Conservation (phyloP, 202 grass and related monocot genomes). For the Schoenoplectus triqueter region DNA sequence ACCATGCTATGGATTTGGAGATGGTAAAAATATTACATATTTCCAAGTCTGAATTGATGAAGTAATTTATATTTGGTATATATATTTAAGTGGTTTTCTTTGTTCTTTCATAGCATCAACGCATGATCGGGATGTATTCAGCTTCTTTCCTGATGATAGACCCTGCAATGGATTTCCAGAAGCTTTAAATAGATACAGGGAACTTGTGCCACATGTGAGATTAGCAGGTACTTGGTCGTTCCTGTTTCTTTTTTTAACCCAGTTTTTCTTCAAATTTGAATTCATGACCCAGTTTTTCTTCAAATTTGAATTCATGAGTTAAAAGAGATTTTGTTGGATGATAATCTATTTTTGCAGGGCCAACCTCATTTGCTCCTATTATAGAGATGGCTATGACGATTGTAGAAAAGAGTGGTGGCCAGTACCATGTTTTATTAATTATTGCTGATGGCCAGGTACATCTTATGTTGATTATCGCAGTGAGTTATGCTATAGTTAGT, state of each 20-base stretch:
- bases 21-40: slow-evolving; percentile 58
- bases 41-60: slow-evolving; percentile 20
- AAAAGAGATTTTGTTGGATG: not conserved
- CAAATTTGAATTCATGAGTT: not conserved
- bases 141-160: slow-evolving; percentile 78
- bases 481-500: no score
- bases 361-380: slow-evolving; percentile 96
- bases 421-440: slow-evolving; percentile 95
- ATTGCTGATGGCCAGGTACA: slow-evolving; percentile 97
- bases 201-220: slow-evolving; percentile 85
- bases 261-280: slow-evolving; percentile 8
- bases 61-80: not conserved
- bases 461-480: not conserved
- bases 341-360: slow-evolving; percentile 54
- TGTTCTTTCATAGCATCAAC: slow-evolving; percentile 67
- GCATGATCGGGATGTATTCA: slow-evolving; percentile 89
- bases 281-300: slow-evolving; percentile 1
- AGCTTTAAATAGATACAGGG: slow-evolving; percentile 63
- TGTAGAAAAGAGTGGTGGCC: slow-evolving; percentile 87
- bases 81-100: not conserved
- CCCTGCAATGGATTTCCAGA: slow-evolving; percentile 92
- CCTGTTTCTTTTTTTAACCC: not conserved
- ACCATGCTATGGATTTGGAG: slow-evolving; percentile 96
- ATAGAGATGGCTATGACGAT: slow-evolving; percentile 98
- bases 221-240: slow-evolving; percentile 72